These are phyloP conservation scores for Musa schizocarpa DNA, from an alignment of 176 grass and related monocot species.

Conservation along the genomic window DNA sequence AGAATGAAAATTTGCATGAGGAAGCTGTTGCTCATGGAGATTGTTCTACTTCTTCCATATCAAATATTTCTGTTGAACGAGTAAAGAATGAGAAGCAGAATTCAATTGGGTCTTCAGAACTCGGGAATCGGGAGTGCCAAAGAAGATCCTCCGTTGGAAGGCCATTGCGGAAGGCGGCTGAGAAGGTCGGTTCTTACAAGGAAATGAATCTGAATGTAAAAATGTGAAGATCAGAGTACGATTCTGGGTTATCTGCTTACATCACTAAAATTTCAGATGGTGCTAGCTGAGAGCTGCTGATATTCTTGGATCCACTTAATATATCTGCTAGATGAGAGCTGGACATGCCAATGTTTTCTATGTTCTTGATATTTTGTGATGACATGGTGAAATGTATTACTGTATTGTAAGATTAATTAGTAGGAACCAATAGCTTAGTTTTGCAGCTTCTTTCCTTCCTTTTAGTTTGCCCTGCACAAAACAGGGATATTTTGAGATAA, in stretches of 20 bases:
- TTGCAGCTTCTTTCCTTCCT: no score
- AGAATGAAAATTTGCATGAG: no score
- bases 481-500: no score
- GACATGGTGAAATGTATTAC: no score
- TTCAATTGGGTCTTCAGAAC: background rate
- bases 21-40: no score
- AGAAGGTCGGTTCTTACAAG: slow-evolving; percentile 44
- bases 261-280: no score
- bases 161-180: slow-evolving; percentile 38
- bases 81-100: slow-evolving; percentile 4
- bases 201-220: slow-evolving; percentile 48
- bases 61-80: background rate
- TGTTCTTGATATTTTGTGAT: no score
- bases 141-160: slow-evolving; percentile 55
- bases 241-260: background rate
- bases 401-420: no score
- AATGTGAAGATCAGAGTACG: slow-evolving; percentile 27
- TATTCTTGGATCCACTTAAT: background rate
- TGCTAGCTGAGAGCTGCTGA: background rate
- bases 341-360: no score
- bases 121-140: background rate
- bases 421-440: no score
- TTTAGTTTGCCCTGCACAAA: no score
- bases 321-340: no score
- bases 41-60: background rate